Conservation (phyloP, 1,139 yeast genomes). For the Geotrichum restrictum region DNA sequence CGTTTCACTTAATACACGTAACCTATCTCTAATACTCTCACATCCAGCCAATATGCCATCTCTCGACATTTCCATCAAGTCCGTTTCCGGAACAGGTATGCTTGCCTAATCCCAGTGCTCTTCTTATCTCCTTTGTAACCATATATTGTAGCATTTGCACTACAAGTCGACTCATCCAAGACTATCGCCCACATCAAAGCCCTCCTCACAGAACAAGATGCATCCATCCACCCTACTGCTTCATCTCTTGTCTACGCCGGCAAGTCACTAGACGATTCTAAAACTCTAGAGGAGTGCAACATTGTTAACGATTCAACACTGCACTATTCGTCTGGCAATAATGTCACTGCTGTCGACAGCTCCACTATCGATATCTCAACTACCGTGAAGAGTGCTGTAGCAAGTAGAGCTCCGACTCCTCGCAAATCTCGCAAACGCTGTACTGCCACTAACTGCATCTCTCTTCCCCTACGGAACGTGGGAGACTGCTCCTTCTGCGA, state of each 20-base stretch:
- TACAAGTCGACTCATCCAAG: constrained; percentile 10
- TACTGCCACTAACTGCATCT: constrained; percentile 56
- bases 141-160: not conserved
- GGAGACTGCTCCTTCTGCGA: constrained; percentile 85
- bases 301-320: constrained; percentile 74
- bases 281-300: constrained; percentile 75
- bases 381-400: constrained; percentile 5
- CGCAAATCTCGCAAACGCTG: constrained; percentile 60
- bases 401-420: constrained; percentile 18
- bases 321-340: constrained; percentile 51
- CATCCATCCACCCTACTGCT: constrained; percentile 16
- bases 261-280: constrained; percentile 73
- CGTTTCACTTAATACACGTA: no score
- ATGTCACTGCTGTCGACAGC: constrained; percentile 55
- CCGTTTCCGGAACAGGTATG: constrained; percentile 18
- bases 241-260: constrained; percentile 41
- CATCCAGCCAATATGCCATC: not conserved
- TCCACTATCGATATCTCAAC: not conserved
- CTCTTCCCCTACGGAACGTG: constrained; percentile 72
- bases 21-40: not conserved
- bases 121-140: not conserved
- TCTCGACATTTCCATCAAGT: constrained; percentile 18
- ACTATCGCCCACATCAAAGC: constrained; percentile 19
- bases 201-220: constrained; percentile 16
- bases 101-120: not conserved